A percentile compares a stretch with the other conserved stretches of the same genome.
Conservation (phyloP, 257 asterid species). For the Nicotiana attenuata region DNA sequence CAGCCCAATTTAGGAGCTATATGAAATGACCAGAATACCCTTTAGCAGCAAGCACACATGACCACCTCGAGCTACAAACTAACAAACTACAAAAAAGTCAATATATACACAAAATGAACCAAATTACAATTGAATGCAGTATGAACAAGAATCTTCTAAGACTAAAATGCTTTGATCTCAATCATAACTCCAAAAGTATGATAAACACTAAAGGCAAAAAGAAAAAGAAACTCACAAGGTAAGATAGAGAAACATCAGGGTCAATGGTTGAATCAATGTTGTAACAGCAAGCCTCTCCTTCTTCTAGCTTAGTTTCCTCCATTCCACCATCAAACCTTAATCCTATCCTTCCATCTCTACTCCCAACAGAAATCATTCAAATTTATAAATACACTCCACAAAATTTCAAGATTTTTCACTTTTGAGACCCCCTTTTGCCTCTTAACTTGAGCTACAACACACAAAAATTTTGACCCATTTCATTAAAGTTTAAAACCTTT, state of each 20-base stretch:
- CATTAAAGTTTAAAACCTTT: not conserved
- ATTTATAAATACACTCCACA: not conserved
- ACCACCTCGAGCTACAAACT: not conserved
- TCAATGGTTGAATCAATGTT: constrained; percentile 57
- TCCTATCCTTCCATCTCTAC: constrained; percentile 74
- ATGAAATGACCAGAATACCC: no score
- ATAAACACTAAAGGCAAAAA: not conserved
- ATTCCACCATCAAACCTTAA: constrained; percentile 46
- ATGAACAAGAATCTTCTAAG: not conserved
- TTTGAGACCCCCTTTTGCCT: constrained; percentile 21
- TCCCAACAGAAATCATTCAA: constrained; percentile 73
- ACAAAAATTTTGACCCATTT: constrained; percentile 32
- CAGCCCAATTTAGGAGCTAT: no score
- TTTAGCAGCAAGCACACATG: no score
- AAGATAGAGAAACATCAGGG: constrained; percentile 93
- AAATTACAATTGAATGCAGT: not conserved
- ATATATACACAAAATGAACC: not conserved
- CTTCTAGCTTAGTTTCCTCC: constrained; percentile 86
- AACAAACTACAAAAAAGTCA: not conserved
- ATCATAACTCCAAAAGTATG: not conserved
- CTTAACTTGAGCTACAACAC: constrained; percentile 29
- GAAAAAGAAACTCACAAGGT: constrained; percentile 62
- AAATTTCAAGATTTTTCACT: constrained; percentile 8
- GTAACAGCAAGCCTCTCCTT: constrained; percentile 80
- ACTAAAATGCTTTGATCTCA: not conserved